phyloP scores from a whole-genome alignment of 192 early-diverging fungal species.

The Rhizoclosmatium globosum region DNA sequence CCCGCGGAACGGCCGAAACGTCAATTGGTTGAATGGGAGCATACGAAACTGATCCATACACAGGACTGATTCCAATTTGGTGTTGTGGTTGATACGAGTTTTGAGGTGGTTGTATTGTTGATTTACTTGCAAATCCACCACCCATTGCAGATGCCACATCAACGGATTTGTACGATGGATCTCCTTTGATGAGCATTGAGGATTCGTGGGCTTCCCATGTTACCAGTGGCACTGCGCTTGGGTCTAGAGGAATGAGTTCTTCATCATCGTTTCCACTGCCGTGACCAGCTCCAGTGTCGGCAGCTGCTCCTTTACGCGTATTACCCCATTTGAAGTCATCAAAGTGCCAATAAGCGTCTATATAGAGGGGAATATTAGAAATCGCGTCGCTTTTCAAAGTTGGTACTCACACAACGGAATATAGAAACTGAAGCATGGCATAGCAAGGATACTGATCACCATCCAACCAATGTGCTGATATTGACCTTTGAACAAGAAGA shows the following conservation, averaged over 20 bases:
- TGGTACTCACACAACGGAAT: slow-evolving; percentile 54
- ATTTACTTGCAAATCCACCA: neutral
- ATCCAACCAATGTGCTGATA: slow-evolving; percentile 88
- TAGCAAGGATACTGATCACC: slow-evolving; percentile 91
- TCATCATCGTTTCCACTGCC: slow-evolving; percentile 53
- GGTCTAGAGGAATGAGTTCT: slow-evolving; percentile 60
- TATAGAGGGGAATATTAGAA: slow-evolving; percentile 43
- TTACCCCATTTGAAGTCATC: slow-evolving; percentile 99
- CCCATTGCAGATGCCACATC: neutral
- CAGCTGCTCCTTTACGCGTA: slow-evolving; percentile 87
- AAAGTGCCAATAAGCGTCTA: slow-evolving; percentile 94
- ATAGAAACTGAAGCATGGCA: slow-evolving; percentile 83
- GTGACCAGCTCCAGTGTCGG: slow-evolving; percentile 77
- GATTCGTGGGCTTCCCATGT: slow-evolving; percentile 57
- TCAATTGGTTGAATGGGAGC: neutral
- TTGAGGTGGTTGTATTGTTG: neutral
- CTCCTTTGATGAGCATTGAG: slow-evolving; percentile 22
- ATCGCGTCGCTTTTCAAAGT: neutral
- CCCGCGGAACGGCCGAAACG: neutral
- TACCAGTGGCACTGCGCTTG: slow-evolving; percentile 45
- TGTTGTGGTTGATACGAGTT: neutral
- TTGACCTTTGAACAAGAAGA: slow-evolving; percentile 88
- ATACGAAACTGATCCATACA: neutral
- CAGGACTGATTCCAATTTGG: slow-evolving; percentile 2
- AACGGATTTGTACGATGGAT: neutral